Base-by-base conservation (phyloP, 169 alveolate species). In the Cryptosporidium tyzzeri region DNA sequence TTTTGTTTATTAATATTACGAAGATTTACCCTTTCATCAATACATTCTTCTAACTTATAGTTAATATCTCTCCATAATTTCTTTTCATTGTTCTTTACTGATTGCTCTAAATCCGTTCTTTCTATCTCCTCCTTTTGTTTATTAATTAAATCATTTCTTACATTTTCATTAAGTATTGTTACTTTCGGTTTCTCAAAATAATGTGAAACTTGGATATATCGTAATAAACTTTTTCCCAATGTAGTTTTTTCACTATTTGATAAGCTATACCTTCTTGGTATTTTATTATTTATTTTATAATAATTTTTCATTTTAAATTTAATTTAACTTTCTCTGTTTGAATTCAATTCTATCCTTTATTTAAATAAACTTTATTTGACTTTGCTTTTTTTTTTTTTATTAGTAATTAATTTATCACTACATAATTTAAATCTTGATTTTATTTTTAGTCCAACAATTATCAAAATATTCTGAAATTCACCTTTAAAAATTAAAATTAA, bases 161-260 rank as follows among this genome's bases (percentile, higher is more conserved):
- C 37, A 48, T 71, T 71, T 33, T 53, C 69, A 45, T 71, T 35
- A 45, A 71, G 39, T 41, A 29, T 71, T 53, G 70, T 45, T 21
- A 71, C 33, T 18, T 53, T 71, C 23, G 85, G 85, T n/a, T 31
- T 44, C 44, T 53, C 71, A 35, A 74, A 74, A 44, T 74, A 74
- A 58, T 74, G 70, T 7, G 86, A 58, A 7, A 74, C 61, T 44
- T 74, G 73, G 6, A 74, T 58, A 74, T 74, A 58, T 5, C 86
- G 51, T 44, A 74, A 61, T 29, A 74, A 21, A 39, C 71, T 74
- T 23, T 53, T 53, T 33, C 70, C 71, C n/a, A 59, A 23, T 33
- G 71, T 74, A n/a, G 53, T 74, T 74, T 58, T 59, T 26, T 74
- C 71, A 39, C 59, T 71, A 14, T 48, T 71, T 45, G 85, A 23